Evolutionary conservation across 192 early-diverging fungal genomes (phyloP), one percentile per base, ranked within the genome.

Genomic region (Phlyctochytrium planicorne): DNA sequence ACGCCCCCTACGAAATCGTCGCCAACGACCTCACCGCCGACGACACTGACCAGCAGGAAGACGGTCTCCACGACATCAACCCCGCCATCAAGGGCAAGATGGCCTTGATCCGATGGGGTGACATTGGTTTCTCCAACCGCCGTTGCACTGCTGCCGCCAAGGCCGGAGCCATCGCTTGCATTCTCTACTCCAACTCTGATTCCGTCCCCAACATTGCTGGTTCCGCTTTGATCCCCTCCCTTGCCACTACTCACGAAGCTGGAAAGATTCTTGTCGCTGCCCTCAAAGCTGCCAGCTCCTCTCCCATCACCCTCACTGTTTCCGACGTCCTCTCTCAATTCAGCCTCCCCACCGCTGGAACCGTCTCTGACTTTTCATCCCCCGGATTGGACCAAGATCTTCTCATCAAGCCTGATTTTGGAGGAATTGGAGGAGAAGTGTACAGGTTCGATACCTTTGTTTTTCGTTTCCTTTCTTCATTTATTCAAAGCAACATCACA

Each of bases 381-480:
- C 83, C 84, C 70, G 94, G 94, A 20, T 86, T 90, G 0, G 86
- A 83, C 35, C 79, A 81, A 16, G 84, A 91, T 60, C 73, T 94
- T 53, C 70, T 84, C 24, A 68, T 86, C 29, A 89, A 90, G 69
- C 76, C 76, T 32, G 69, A 78, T 36, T 27, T 78, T 53, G 72
- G 73, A 27, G 76, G 72, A 4, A 37, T 72, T 35, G 76, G 76
- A 32, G 76, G 76, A 16, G 24, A 56, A 25, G 60, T 78, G 6
- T 73, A 67, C n/a, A n/a, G n/a, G n/a, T n/a, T n/a, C n/a, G n/a
- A n/a, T n/a, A n/a, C n/a, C n/a, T n/a, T n/a, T n/a, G n/a, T n/a
- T n/a, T n/a, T n/a, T n/a, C n/a, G n/a, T n/a, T n/a, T n/a, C n/a
- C n/a, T n/a, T n/a, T n/a, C n/a, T n/a, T n/a, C n/a, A n/a, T n/a